Conservation (phyloP, 805 yeast genomes). For the Lipomyces yamadae region DNA sequence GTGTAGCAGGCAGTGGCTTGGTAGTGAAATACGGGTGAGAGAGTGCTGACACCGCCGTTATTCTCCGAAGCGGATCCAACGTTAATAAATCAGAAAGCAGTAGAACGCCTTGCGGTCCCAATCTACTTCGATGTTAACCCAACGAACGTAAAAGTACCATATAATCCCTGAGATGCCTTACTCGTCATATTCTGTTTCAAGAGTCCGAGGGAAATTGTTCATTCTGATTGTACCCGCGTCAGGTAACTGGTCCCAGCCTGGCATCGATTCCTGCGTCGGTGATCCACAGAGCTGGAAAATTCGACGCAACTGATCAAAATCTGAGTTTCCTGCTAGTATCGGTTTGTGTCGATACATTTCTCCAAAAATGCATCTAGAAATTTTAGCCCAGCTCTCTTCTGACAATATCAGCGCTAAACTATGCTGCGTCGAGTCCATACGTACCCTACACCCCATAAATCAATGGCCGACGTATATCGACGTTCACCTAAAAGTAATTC, state of each 20-base stretch:
- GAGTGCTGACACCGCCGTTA: slow-evolving; percentile 80
- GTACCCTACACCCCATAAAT: slow-evolving; percentile 89
- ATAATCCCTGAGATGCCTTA: slow-evolving; percentile 44
- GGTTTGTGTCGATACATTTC: slow-evolving; percentile 85
- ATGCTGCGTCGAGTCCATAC: background rate
- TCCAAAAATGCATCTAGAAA: slow-evolving; percentile 75
- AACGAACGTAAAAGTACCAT: background rate
- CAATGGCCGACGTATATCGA: slow-evolving; percentile 90
- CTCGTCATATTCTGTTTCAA: slow-evolving; percentile 53
- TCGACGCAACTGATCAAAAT: slow-evolving; percentile 81
- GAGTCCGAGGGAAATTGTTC: slow-evolving; percentile 33
- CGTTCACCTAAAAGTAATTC: slow-evolving; percentile 86
- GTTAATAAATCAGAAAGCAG: slow-evolving; percentile 66
- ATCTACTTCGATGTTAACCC: background rate
- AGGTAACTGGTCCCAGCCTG: slow-evolving; percentile 80
- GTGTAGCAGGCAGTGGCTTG: slow-evolving; percentile 67
- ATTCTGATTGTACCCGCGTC: slow-evolving; percentile 40
- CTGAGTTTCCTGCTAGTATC: slow-evolving; percentile 81
- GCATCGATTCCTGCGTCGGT: slow-evolving; percentile 91
- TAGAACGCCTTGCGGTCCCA: slow-evolving; percentile 54
- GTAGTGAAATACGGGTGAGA: slow-evolving; percentile 68
- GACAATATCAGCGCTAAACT: background rate
- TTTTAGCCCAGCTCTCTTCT: slow-evolving; percentile 44
- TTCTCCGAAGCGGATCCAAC: slow-evolving; percentile 72
- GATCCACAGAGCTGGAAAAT: slow-evolving; percentile 88